Percentiles rank a stretch among this genome's conserved stretches.
Evolutionary conservation across 108 stramenopile species (phyloP).

Genomic region (Skeletonema marinoi): DNA sequence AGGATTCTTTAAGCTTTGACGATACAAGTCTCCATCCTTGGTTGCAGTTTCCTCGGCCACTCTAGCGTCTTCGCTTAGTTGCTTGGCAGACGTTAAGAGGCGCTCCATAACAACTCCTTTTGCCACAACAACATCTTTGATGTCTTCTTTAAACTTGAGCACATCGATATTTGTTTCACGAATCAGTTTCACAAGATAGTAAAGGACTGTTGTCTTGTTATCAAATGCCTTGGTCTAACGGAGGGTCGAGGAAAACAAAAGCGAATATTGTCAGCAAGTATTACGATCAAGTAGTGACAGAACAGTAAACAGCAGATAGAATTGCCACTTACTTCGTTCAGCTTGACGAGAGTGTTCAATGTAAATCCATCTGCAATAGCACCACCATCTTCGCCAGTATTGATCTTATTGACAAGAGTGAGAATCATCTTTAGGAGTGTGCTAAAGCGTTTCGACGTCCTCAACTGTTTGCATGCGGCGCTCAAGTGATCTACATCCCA

Average conservation of each 20-base stretch:
- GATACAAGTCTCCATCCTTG: slow-evolving; percentile 54
- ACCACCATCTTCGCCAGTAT: slow-evolving; percentile 75
- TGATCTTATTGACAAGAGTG: slow-evolving; percentile 86
- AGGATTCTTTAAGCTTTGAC: slow-evolving; percentile 32
- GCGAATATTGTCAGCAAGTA: not conserved
- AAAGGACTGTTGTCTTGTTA: slow-evolving; percentile 91
- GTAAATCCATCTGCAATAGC: slow-evolving; percentile 82
- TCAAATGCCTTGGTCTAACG: slow-evolving; percentile 90
- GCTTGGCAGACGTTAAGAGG: slow-evolving; percentile 49
- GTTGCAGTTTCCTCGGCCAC: slow-evolving; percentile 47
- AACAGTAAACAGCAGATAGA: not conserved
- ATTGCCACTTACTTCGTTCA: slow-evolving; percentile 64
- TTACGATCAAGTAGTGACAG: too few species aligned
- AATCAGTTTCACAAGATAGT: slow-evolving; percentile 79
- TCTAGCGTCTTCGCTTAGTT: slow-evolving; percentile 51
- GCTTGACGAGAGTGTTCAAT: slow-evolving; percentile 87
- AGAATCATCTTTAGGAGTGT: slow-evolving; percentile 81
- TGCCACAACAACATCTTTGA: slow-evolving; percentile 55
- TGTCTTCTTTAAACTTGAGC: slow-evolving; percentile 61
- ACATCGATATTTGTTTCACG: slow-evolving; percentile 58
- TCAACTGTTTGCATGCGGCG: slow-evolving; percentile 75
- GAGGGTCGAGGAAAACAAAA: not conserved
- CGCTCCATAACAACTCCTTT: slow-evolving; percentile 64
- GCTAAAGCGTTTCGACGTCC: slow-evolving; percentile 57
- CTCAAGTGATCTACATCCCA: slow-evolving; percentile 50